A percentile compares a stretch with the other conserved stretches of the same genome.
Evolutionary conservation across 495 filamentous ascomycete species (phyloP).

Genomic region (Tuber calosporum): DNA sequence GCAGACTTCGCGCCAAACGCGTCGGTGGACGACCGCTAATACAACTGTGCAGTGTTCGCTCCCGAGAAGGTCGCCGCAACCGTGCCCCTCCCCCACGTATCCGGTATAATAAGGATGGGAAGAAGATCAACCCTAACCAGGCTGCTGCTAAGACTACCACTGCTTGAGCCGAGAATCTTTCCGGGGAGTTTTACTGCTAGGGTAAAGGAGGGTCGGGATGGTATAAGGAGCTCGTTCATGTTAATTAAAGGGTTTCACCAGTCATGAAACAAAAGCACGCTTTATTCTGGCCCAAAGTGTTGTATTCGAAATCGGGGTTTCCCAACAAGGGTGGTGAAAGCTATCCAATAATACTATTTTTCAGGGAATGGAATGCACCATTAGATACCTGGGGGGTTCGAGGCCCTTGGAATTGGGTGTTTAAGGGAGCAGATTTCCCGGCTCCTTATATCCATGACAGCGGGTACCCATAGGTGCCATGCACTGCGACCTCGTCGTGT

Average conservation of each 20-base stretch:
- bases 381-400: not conserved
- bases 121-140: slow-evolving; percentile 96
- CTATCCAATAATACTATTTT: not conserved
- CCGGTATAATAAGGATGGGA: slow-evolving; percentile 99
- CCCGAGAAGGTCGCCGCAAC: slow-evolving; percentile 94
- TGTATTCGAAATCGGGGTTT: not conserved
- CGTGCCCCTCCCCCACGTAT: slow-evolving; percentile 93
- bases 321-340: not conserved
- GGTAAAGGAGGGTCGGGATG: not conserved
- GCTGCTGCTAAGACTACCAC: slow-evolving; percentile 53
- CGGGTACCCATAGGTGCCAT: not conserved
- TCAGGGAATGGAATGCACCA: not conserved
- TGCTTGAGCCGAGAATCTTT: slow-evolving; percentile 15
- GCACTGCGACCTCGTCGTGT: not conserved
- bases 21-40: slow-evolving; percentile 42
- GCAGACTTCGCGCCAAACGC: slow-evolving; percentile 21
- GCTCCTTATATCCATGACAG: not conserved
- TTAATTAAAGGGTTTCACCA: not conserved
- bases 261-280: not conserved
- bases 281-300: not conserved
- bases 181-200: not conserved
- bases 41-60: slow-evolving; percentile 70
- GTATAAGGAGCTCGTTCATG: not conserved
- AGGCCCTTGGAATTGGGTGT: not conserved
- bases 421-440: not conserved